Evolutionary conservation across 192 early-diverging fungal genomes (phyloP).

Genomic region (Podila epicladia): DNA sequence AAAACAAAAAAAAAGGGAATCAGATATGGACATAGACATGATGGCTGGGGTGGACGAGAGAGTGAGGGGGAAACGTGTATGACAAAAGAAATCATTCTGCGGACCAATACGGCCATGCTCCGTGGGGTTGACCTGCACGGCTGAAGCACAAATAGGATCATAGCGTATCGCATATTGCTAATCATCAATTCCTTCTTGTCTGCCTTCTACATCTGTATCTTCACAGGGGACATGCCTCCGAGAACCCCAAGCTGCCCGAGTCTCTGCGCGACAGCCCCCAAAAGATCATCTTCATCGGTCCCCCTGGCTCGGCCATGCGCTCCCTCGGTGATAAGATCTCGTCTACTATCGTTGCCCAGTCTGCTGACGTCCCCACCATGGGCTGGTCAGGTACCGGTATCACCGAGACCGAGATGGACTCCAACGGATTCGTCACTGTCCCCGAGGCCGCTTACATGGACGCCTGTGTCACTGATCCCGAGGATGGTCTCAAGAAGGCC

Average conservation of each 20-base stretch:
- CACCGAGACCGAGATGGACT: conserved; percentile 72
- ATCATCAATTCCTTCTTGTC: conserved; percentile 1
- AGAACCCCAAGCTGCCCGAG: conserved; percentile 96
- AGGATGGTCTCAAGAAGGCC: conserved; percentile 87
- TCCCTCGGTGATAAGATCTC: conserved; percentile 99
- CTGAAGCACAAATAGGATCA: too few relatives aligned
- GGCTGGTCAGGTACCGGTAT: conserved; percentile 94
- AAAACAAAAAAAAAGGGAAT: too few relatives aligned
- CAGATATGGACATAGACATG: too few relatives aligned
- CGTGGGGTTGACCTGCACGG: neutral
- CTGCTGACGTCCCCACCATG: conserved; percentile 96
- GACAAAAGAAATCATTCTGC: too few relatives aligned
- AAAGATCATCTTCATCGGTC: conserved; percentile 95
- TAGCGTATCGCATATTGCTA: neutral
- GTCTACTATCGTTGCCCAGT: conserved; percentile 98
- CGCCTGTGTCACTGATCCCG: conserved; percentile 87
- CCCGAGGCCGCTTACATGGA: conserved; percentile 81
- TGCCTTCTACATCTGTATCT: neutral
- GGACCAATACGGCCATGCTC: neutral
- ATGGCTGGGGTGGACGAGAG: too few relatives aligned
- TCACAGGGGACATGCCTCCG: conserved; percentile 94
- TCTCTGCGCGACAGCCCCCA: conserved; percentile 81
- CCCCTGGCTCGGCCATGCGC: conserved; percentile 96
- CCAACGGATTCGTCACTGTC: conserved; percentile 80
- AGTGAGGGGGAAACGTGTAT: too few relatives aligned